Conservation (phyloP, 495 filamentous ascomycete genomes). For the Podospora pseudocomata region DNA sequence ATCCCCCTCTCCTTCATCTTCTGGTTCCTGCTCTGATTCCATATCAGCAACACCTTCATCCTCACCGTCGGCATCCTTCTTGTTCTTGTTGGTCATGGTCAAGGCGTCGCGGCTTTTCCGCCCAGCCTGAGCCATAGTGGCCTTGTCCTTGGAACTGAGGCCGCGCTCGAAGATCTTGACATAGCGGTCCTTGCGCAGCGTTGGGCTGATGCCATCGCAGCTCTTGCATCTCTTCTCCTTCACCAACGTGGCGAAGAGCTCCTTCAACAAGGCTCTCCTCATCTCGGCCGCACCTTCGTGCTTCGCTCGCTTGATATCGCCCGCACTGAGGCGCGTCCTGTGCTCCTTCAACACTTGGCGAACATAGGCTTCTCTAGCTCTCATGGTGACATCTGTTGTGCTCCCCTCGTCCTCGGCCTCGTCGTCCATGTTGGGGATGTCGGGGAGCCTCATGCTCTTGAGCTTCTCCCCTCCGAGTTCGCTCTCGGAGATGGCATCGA, state of each 20-base stretch:
- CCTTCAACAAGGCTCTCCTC: conserved; percentile 69
- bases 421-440: conserved; percentile 23
- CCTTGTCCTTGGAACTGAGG: conserved; percentile 63
- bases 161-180: conserved; percentile 91
- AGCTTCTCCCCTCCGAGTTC: conserved; percentile 35
- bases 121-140: conserved; percentile 67
- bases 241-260: conserved; percentile 68
- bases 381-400: conserved; percentile 48
- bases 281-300: conserved; percentile 75
- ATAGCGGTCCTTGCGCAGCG: conserved; percentile 78
- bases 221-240: conserved; percentile 63
- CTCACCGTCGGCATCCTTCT: conserved; percentile 30
- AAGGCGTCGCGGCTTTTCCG: conserved; percentile 64
- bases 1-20: conserved; percentile 46
- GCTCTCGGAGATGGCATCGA: conserved; percentile 57
- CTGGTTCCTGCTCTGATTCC: conserved; percentile 45
- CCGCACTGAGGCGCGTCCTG: conserved; percentile 47
- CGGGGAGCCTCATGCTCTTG: conserved; percentile 19
- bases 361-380: conserved; percentile 66
- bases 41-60: conserved; percentile 74
- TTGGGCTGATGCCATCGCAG: conserved; percentile 70
- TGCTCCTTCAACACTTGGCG: conserved; percentile 57
- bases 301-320: conserved; percentile 59
- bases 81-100: conserved; percentile 31
- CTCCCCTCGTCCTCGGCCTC: conserved; percentile 33